Conservation (phyloP, 1,139 yeast genomes). For the Casaregolazyma lundiana region DNA sequence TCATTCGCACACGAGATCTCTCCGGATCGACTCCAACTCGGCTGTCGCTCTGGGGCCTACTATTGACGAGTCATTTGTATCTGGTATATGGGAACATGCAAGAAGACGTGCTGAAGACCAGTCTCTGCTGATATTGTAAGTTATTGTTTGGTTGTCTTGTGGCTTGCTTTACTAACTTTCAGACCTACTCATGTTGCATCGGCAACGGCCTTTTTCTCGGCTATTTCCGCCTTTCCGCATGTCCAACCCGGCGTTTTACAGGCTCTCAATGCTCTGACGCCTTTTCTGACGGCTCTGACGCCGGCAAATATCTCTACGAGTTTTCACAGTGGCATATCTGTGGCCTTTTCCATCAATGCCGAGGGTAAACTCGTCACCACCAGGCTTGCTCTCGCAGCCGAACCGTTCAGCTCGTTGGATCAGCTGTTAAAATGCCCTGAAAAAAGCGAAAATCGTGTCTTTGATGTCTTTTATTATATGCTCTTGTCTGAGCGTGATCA, state of each 20-base stretch:
- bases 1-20: constrained; percentile 27
- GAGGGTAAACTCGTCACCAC: constrained; percentile 34
- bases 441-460: constrained; percentile 29
- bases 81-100: constrained; percentile 39
- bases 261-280: constrained; percentile 35
- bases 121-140: constrained; percentile 34
- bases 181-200: constrained; percentile 31
- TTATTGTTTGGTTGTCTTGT: constrained; percentile 2
- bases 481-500: constrained; percentile 32
- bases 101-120: constrained; percentile 38
- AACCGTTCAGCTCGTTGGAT: constrained; percentile 30
- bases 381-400: constrained; percentile 31
- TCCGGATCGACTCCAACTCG: constrained; percentile 34
- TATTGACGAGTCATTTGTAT: constrained; percentile 33
- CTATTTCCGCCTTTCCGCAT: constrained; percentile 34
- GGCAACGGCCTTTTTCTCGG: constrained; percentile 30
- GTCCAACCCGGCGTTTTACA: constrained; percentile 33
- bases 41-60: constrained; percentile 30
- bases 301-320: constrained; percentile 35
- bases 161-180: not conserved
- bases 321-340: constrained; percentile 36
- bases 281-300: constrained; percentile 37
- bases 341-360: constrained; percentile 30
- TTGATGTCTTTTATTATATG: constrained; percentile 38
- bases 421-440: constrained; percentile 32